Evolutionary conservation across 2,329 filamentous ascomycete genomes (phyloP).

Genomic region (Aaosphaeria pasadenensis): DNA sequence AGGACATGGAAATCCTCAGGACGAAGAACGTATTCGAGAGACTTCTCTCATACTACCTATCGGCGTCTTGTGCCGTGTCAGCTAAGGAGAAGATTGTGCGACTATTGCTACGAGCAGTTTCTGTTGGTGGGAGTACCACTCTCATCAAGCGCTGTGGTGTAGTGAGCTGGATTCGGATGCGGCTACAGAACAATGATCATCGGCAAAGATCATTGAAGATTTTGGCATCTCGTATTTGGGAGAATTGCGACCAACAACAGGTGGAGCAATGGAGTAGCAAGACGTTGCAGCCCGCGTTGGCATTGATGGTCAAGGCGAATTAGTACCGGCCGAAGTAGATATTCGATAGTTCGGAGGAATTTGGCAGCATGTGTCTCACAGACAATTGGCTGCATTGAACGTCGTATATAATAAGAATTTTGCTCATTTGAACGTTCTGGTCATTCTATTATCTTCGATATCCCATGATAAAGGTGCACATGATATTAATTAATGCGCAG

Average conservation of each 20-base stretch:
- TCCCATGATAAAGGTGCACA: too few species aligned
- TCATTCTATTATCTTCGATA: too few species aligned
- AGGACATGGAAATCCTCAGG: slow-evolving; percentile 60
- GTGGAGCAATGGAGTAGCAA: slow-evolving; percentile 64
- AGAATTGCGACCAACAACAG: slow-evolving; percentile 65
- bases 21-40: slow-evolving; percentile 70
- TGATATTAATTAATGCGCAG: too few species aligned
- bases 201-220: slow-evolving; percentile 53
- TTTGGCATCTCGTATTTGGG: slow-evolving; percentile 58
- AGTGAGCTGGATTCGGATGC: slow-evolving; percentile 70
- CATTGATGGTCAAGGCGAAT: slow-evolving; percentile 6
- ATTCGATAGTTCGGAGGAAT: too few species aligned
- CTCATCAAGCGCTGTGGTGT: slow-evolving; percentile 73
- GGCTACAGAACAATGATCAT: slow-evolving; percentile 46
- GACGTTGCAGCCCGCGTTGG: slow-evolving; percentile 10
- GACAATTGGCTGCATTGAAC: too few species aligned
- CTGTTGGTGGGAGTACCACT: slow-evolving; percentile 74
- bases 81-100: slow-evolving; percentile 62
- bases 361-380: too few species aligned
- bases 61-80: slow-evolving; percentile 59
- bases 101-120: slow-evolving; percentile 63
- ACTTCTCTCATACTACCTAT: slow-evolving; percentile 65
- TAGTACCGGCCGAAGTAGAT: background rate
- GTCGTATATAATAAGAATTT: too few species aligned
- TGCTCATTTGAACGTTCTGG: too few species aligned